phyloP scores from a whole-genome alignment of 2,329 filamentous ascomycete species.

The Lachnellula subtilissima region DNA sequence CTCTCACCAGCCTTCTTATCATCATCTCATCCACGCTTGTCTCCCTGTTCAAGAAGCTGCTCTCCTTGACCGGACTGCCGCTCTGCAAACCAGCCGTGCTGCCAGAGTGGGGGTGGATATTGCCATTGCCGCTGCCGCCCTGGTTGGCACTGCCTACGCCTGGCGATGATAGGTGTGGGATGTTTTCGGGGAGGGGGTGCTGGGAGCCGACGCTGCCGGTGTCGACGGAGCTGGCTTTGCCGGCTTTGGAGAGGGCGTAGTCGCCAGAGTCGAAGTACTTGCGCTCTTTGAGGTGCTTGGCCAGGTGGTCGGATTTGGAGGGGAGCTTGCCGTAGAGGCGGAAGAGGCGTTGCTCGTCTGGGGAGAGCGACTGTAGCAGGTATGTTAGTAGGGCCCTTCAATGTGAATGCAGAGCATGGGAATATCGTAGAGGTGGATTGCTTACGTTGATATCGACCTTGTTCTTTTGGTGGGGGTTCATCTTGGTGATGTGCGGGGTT shows the following conservation, averaged over 20 bases:
- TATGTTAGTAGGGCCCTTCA: neutral
- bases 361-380: slow-evolving; percentile 68
- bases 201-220: slow-evolving; percentile 91
- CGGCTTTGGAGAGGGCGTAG: slow-evolving; percentile 94
- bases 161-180: slow-evolving; percentile 78
- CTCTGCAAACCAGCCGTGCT: slow-evolving; percentile 49
- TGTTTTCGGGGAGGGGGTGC: slow-evolving; percentile 92
- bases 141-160: slow-evolving; percentile 35
- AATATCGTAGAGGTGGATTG: slow-evolving; percentile 27
- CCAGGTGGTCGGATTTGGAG: slow-evolving; percentile 90
- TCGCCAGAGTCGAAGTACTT: slow-evolving; percentile 98
- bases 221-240: slow-evolving; percentile 90
- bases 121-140: slow-evolving; percentile 40
- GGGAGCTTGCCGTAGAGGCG: slow-evolving; percentile 97
- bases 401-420: neutral
- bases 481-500: slow-evolving; percentile 38
- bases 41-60: slow-evolving; percentile 78
- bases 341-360: slow-evolving; percentile 95
- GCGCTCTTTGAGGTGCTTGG: slow-evolving; percentile 98
- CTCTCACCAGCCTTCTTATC: slow-evolving; percentile 34
- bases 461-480: slow-evolving; percentile 98
- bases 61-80: slow-evolving; percentile 85
- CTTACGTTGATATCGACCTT: slow-evolving; percentile 94
- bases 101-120: slow-evolving; percentile 36
- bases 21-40: slow-evolving; percentile 61